Evolutionary conservation across 2,329 filamentous ascomycete genomes (phyloP).

Genomic region (Hypoxylon sp.): DNA sequence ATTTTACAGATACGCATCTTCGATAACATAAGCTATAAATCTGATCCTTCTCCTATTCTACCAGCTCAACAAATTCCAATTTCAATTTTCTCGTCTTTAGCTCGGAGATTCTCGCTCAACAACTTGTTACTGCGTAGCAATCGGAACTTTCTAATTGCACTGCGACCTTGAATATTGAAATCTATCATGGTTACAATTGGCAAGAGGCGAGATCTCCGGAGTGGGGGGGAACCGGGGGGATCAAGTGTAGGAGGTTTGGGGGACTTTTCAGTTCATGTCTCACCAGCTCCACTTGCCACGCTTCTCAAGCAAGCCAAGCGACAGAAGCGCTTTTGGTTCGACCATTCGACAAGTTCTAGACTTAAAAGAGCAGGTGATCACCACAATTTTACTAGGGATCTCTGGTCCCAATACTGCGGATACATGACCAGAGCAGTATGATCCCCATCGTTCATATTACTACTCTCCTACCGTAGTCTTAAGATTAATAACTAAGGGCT

Average conservation of each 20-base stretch:
- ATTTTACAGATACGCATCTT: background rate
- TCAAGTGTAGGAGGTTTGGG: slow-evolving; percentile 3
- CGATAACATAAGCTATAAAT: background rate
- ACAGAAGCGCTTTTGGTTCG: slow-evolving; percentile 34
- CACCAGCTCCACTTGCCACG: slow-evolving; percentile 50
- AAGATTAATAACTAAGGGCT: slow-evolving; percentile 1
- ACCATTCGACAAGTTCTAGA: slow-evolving; percentile 41
- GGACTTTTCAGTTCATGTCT: slow-evolving; percentile 38
- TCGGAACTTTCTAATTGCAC: slow-evolving; percentile 34
- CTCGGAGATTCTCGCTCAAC: slow-evolving; percentile 23
- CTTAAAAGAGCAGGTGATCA: slow-evolving; percentile 45
- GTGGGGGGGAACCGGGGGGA: slow-evolving; percentile 31
- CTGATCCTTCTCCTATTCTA: slow-evolving; percentile 2
- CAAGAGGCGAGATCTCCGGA: slow-evolving; percentile 34
- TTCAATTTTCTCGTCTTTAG: slow-evolving; percentile 10
- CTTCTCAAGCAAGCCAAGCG: slow-evolving; percentile 42
- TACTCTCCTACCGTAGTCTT: slow-evolving; percentile 17
- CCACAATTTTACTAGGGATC: slow-evolving; percentile 35
- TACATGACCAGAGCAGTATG: slow-evolving; percentile 33
- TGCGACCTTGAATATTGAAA: slow-evolving; percentile 27
- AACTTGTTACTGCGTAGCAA: slow-evolving; percentile 22
- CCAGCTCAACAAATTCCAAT: slow-evolving; percentile 11
- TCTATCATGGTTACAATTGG: slow-evolving; percentile 36
- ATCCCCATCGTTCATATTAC: slow-evolving; percentile 18
- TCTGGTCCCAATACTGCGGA: slow-evolving; percentile 51